phyloP scores from a whole-genome alignment of 768 basidiomycete species.

The Xerocomus potaroensis region DNA sequence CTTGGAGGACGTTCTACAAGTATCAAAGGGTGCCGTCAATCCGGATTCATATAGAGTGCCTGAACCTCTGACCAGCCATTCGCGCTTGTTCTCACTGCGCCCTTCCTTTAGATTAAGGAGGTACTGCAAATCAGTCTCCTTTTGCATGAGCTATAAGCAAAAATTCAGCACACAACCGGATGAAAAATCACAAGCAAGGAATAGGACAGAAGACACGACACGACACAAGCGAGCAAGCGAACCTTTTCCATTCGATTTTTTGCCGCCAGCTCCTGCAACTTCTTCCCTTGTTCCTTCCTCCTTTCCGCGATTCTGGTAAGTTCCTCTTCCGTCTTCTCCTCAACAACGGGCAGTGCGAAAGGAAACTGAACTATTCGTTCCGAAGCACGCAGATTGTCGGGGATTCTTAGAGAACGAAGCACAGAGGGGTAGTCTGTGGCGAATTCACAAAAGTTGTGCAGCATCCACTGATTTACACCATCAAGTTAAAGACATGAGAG shows the following conservation, averaged over 20 bases:
- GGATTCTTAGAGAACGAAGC: slow-evolving; percentile 65
- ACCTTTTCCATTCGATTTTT: slow-evolving; percentile 86
- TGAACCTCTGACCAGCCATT: slow-evolving; percentile 59
- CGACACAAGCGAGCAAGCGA: background rate
- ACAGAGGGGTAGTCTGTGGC: slow-evolving; percentile 68
- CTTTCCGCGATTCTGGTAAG: slow-evolving; percentile 72
- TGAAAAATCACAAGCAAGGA: too few relatives aligned
- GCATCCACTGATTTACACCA: slow-evolving; percentile 67
- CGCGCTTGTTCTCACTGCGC: slow-evolving; percentile 57
- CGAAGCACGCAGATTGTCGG: slow-evolving; percentile 54
- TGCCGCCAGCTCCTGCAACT: slow-evolving; percentile 88
- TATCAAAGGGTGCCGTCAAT: background rate
- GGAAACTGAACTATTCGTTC: slow-evolving; percentile 89
- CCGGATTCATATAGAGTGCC: background rate
- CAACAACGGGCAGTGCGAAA: slow-evolving; percentile 52
- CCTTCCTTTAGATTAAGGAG: slow-evolving; percentile 62
- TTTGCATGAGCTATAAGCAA: slow-evolving; percentile 56
- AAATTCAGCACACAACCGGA: too few relatives aligned
- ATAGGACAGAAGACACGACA: too few relatives aligned
- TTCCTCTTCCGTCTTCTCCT: slow-evolving; percentile 93
- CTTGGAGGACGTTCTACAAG: slow-evolving; percentile 51
- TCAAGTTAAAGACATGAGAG: background rate
- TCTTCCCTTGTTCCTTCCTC: slow-evolving; percentile 78
- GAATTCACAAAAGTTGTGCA: slow-evolving; percentile 82
- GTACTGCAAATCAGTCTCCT: slow-evolving; percentile 70